phyloP scores from a whole-genome alignment of 139 green algal species.

The Coelastrella sp. region DNA sequence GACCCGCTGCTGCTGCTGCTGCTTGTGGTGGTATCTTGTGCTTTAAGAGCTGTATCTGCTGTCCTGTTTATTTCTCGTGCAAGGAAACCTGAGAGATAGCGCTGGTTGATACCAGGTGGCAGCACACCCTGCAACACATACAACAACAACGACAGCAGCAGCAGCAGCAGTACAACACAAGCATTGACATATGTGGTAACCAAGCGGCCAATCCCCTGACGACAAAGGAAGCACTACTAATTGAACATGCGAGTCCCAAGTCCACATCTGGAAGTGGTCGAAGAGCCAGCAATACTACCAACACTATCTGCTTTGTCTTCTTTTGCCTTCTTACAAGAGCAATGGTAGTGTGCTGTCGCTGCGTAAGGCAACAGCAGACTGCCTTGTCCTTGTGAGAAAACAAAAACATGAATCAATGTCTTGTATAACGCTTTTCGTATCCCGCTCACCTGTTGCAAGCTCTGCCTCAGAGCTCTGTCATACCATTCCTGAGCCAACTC shows the following conservation, averaged over 20 bases:
- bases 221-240: too few relatives aligned
- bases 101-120: not conserved
- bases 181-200: too few relatives aligned
- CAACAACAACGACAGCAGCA: too few relatives aligned
- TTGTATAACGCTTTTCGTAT: not conserved
- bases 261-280: too few relatives aligned
- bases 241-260: too few relatives aligned
- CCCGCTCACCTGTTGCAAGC: not conserved
- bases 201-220: too few relatives aligned
- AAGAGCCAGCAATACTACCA: too few relatives aligned
- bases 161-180: not conserved
- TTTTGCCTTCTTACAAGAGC: too few relatives aligned
- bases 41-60: conserved; percentile 16
- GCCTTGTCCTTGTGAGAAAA: too few relatives aligned
- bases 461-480: conserved; percentile 16
- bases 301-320: too few relatives aligned
- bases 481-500: conserved; percentile 45
- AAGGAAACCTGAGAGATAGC: conserved; percentile 40
- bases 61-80: conserved; percentile 27
- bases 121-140: not conserved
- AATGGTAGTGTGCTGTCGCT: too few relatives aligned
- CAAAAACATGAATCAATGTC: not conserved
- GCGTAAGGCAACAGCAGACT: too few relatives aligned
- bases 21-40: not conserved
- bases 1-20: not conserved